Base-by-base conservation (phyloP, 2,329 filamentous ascomycete genomes). In the Anthostomella pinea region DNA sequence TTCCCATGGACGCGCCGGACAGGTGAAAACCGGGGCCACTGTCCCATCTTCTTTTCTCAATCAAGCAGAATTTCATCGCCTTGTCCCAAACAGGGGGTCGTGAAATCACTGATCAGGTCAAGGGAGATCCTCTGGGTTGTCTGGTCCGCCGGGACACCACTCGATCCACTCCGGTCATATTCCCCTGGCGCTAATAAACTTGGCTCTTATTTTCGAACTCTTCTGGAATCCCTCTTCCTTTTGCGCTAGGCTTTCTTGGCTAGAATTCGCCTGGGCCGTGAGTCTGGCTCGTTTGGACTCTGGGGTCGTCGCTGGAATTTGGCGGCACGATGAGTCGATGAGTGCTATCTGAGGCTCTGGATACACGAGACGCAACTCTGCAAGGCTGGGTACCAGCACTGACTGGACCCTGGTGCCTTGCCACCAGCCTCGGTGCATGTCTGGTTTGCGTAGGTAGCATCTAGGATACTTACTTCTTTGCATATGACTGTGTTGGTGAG, bases 151-250 rank as follows among this genome's bases (percentile, higher is more conserved):
- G 40, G 47, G 36, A 35, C 33, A 43, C 33, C 43, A 43, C 41
- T 39, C 38, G 49, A 36, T 49, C 52, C 52, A 54, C 49, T 45
- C 46, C 46, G 49, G 46, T 51, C 51, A 54, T 52, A 54, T 57
- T 50, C 50, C 57, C 50, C 52, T 55, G 51, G 45, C 55, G 49
- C 57, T 59, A 57, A 30, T 38, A 45, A 43, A n/a, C n/a, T n/a
- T 45, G 38, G 39, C 46, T 38, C 40, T 46, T 45, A 46, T 50
- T 39, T 52, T 59, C 50, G 56, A 59, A 58, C 49, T 57, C 55
- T 60, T 59, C 57, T 59, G 52, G 57, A 60, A 60, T 53, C 31
- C 45, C 45, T 49, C 46, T 47, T 39, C 46, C 46, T 50, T 49
- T 43, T 22, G 32, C 25, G 25, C 25, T 27, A 27, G 28, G 28